Evolutionary conservation across 495 filamentous ascomycete species (phyloP).

Genomic region (Lindgomyces ingoldianus): DNA sequence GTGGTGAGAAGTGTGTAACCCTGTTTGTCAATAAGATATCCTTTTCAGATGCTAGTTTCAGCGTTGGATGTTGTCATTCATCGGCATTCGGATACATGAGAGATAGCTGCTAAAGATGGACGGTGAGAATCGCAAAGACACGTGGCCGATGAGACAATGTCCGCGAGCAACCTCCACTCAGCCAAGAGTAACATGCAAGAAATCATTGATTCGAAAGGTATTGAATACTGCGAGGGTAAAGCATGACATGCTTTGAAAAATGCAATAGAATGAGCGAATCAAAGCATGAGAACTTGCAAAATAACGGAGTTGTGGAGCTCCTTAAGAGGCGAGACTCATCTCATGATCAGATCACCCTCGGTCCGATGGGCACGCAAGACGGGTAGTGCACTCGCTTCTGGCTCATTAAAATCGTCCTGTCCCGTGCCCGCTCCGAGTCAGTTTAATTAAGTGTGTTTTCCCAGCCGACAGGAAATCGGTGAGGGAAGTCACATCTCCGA

Average conservation of each 20-base stretch:
- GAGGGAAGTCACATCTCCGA: conserved; percentile 5
- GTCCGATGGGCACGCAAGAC: too few relatives aligned
- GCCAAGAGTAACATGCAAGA: too few relatives aligned
- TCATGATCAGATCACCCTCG: background rate
- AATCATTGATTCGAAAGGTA: background rate
- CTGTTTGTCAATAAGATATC: too few relatives aligned
- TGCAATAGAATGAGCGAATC: background rate
- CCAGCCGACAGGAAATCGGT: conserved; percentile 17
- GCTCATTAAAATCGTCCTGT: too few relatives aligned
- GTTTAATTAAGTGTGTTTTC: background rate
- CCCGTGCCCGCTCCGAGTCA: background rate
- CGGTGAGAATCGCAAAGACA: conserved; percentile 2
- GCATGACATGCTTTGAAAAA: background rate
- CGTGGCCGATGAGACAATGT: background rate
- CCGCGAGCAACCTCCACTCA: too few relatives aligned
- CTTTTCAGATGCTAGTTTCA: too few relatives aligned
- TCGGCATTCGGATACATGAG: too few relatives aligned
- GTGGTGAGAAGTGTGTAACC: background rate
- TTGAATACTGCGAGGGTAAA: background rate
- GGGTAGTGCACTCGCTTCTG: too few relatives aligned
- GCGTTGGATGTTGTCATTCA: too few relatives aligned
- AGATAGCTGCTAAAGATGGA: background rate
- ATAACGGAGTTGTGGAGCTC: background rate
- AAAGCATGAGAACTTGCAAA: background rate
- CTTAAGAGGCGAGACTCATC: background rate